These are phyloP conservation scores for Pittosporum tobira DNA, from an alignment of 129 eudicot species.

Conservation along the genomic window DNA sequence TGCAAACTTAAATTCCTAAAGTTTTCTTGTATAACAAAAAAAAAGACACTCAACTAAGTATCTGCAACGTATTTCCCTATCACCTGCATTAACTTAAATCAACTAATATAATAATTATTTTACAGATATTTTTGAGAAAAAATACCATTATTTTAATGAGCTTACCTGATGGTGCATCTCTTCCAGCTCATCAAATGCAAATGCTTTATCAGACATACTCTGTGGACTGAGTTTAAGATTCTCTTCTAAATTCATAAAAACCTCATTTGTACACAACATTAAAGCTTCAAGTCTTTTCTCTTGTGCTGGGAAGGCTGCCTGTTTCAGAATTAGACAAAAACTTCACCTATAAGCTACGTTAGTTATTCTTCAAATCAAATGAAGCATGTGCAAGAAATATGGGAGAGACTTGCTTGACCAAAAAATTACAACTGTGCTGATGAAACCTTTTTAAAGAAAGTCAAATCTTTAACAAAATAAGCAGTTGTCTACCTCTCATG, in stretches of 20 bases:
- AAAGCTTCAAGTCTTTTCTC: slow-evolving; percentile 88
- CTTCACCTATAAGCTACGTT: neutral
- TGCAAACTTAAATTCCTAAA: too few species aligned
- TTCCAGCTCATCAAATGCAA: slow-evolving; percentile 76
- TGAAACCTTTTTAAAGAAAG: too few species aligned
- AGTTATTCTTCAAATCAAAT: slow-evolving; percentile 5
- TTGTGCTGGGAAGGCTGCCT: slow-evolving; percentile 82
- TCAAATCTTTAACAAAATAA: neutral
- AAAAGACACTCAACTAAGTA: too few species aligned
- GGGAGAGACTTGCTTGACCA: neutral
- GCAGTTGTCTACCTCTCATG: neutral
- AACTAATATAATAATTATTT: too few species aligned
- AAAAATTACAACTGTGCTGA: too few species aligned
- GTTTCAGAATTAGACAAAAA: slow-evolving; percentile 17
- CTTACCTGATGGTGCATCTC: slow-evolving; percentile 92
- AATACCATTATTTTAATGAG: neutral
- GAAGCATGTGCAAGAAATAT: neutral
- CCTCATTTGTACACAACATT: slow-evolving; percentile 60
- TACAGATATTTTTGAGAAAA: neutral
- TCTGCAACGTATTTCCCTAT: too few species aligned
- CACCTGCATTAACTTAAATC: too few species aligned
- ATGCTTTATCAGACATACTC: slow-evolving; percentile 79
- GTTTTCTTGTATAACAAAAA: too few species aligned
- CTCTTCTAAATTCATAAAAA: slow-evolving; percentile 70
- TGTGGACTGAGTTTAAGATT: slow-evolving; percentile 72